Percentiles rank a stretch among this genome's conserved stretches.
Evolutionary conservation across 2,329 filamentous ascomycete genomes (phyloP).

Genomic region (Phyllosticta citrichinensis): DNA sequence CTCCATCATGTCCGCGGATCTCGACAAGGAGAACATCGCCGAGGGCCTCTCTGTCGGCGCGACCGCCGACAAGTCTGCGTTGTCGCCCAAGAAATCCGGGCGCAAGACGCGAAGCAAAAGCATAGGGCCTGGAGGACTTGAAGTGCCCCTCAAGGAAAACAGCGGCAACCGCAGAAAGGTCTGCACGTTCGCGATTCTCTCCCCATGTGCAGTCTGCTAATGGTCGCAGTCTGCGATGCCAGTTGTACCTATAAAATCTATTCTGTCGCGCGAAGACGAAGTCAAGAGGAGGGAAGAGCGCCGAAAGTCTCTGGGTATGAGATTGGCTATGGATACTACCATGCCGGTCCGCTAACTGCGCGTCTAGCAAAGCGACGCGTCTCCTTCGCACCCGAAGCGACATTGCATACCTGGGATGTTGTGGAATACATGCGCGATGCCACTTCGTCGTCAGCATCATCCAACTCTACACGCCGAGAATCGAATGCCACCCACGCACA

Average conservation of each 20-base stretch:
- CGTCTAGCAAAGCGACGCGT: conserved; percentile 69
- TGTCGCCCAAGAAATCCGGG: conserved; percentile 22
- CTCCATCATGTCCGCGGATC: conserved; percentile 3
- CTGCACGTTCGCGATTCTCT: conserved; percentile 17
- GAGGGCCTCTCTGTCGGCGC: conserved; percentile 26
- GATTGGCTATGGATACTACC: not conserved
- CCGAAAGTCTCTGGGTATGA: conserved; percentile 69
- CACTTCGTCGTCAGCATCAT: conserved; percentile 61
- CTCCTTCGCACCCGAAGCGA: conserved; percentile 94
- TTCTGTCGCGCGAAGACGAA: conserved; percentile 49
- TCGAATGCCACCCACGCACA: conserved; percentile 46
- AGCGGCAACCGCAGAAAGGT: conserved; percentile 74
- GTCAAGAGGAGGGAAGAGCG: conserved; percentile 67
- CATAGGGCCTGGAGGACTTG: conserved; percentile 82
- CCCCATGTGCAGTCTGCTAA: conserved; percentile 13
- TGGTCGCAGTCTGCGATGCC: conserved; percentile 34
- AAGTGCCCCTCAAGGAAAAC: conserved; percentile 60
- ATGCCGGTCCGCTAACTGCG: not conserved
- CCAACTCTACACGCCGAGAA: conserved; percentile 63
- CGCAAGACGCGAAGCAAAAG: conserved; percentile 71
- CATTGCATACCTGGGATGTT: conserved; percentile 92
- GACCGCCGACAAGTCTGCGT: conserved; percentile 18
- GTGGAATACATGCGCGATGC: conserved; percentile 83
- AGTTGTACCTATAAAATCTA: conserved; percentile 41
- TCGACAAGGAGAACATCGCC: conserved; percentile 63